A percentile compares a stretch with the other conserved stretches of the same genome.
These are phyloP conservation scores for Dissophora ornata DNA, from an alignment of 192 early-diverging fungal species.

Conservation along the genomic window DNA sequence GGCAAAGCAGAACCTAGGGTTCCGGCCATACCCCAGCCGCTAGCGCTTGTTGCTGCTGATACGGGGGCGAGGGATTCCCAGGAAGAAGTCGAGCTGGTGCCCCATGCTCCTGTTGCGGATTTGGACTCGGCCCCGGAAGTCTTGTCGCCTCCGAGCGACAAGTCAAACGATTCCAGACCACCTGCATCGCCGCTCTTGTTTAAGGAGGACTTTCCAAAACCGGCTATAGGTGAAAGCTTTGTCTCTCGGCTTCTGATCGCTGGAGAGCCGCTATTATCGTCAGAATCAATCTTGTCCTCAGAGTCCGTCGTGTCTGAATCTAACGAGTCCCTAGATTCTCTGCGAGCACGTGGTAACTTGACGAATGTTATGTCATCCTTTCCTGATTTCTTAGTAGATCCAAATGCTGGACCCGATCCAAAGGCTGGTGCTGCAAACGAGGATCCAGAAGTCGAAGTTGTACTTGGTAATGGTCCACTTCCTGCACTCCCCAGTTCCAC, in stretches of 20 bases:
- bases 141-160: constrained; percentile 27
- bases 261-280: constrained; percentile 10
- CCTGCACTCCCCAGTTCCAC: constrained; percentile 3
- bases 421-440: constrained; percentile 12
- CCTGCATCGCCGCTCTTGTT: constrained; percentile 1
- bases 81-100: constrained; percentile 31
- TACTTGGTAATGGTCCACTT: not conserved
- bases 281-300: constrained; percentile 22
- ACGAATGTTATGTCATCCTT: constrained; percentile 39
- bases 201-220: constrained; percentile 9
- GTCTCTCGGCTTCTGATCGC: constrained; percentile 1
- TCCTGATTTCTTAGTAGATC: too few species aligned
- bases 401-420: not conserved
- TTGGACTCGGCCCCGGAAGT: constrained; percentile 15
- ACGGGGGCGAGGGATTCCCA: constrained; percentile 28
- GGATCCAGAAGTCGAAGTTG: constrained; percentile 2
- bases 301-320: constrained; percentile 48
- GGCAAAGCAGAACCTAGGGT: constrained; percentile 4
- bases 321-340: constrained; percentile 33
- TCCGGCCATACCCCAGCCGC: not conserved
- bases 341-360: constrained; percentile 31
- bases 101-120: constrained; percentile 26
- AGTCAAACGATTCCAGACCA: constrained; percentile 38
- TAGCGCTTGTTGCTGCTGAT: constrained; percentile 10
- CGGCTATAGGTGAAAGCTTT: not conserved